Evolutionary conservation across 192 early-diverging fungal species (phyloP).

Genomic region (Spinellus fusiger): DNA sequence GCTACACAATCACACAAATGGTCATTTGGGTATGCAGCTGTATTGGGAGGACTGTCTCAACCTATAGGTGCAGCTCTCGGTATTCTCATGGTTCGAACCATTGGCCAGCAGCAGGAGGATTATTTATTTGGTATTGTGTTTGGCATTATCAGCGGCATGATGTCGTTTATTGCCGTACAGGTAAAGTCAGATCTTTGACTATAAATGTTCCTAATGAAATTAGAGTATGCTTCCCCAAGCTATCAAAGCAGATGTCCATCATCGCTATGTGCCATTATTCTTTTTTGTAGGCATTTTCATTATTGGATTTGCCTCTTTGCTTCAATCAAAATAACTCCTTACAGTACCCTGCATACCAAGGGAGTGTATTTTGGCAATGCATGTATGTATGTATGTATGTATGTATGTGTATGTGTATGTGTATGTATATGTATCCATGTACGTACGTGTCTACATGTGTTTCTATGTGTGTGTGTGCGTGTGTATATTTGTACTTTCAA

Average conservation of each 20-base stretch:
- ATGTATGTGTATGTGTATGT: too few relatives aligned
- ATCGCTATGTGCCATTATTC: conserved; percentile 19
- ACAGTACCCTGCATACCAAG: too few relatives aligned
- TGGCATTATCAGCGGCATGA: conserved; percentile 50
- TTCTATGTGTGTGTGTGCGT: too few relatives aligned
- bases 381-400: too few relatives aligned
- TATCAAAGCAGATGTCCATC: conserved; percentile 13
- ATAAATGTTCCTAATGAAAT: conserved; percentile 3
- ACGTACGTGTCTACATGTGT: too few relatives aligned
- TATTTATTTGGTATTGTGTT: conserved; percentile 44
- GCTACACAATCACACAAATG: conserved; percentile 37
- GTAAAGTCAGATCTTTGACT: conserved; percentile 11
- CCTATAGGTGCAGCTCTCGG: conserved; percentile 48
- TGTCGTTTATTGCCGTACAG: conserved; percentile 46
- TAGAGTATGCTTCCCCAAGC: conserved; percentile 24
- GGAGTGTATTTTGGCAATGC: too few relatives aligned
- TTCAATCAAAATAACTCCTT: neutral
- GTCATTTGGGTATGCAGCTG: conserved; percentile 39
- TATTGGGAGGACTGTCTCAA: conserved; percentile 48
- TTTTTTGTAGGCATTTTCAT: conserved; percentile 25
- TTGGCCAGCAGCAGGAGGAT: conserved; percentile 36
- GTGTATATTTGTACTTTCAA: too few relatives aligned
- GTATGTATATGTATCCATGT: too few relatives aligned
- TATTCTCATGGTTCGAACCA: conserved; percentile 31
- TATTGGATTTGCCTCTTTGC: conserved; percentile 12